A percentile compares a stretch with the other conserved stretches of the same genome.
Conservation (phyloP, 2,329 filamentous ascomycete genomes). For the Beauveria sp. region DNA sequence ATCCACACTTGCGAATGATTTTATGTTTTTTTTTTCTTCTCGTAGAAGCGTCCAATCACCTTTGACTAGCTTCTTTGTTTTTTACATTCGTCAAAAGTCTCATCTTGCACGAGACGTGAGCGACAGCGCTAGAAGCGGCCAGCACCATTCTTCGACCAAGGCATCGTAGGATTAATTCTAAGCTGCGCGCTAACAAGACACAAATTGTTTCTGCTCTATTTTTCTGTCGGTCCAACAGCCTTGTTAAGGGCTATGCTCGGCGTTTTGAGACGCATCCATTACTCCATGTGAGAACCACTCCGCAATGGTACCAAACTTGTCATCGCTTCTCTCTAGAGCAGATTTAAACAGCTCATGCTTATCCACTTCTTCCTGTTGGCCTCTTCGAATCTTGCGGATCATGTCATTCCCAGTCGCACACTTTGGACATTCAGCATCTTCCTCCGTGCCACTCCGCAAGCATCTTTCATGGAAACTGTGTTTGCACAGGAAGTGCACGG, state of each 20-base stretch:
- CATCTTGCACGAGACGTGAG: no score
- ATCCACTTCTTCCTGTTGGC: conserved; percentile 79
- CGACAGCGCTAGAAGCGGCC: no score
- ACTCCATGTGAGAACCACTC: conserved; percentile 95
- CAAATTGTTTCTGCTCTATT: not conserved
- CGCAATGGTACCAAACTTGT: conserved; percentile 83
- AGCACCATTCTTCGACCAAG: no score
- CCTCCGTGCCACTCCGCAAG: conserved; percentile 45
- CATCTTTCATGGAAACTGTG: conserved; percentile 95
- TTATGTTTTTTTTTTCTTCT: no score
- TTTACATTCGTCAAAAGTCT: no score
- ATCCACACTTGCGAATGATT: no score
- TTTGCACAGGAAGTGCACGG: conserved; percentile 93
- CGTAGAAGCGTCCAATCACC: no score
- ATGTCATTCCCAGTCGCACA: conserved; percentile 81
- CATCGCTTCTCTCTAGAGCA: conserved; percentile 67
- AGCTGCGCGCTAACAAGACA: not conserved
- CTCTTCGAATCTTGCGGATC: conserved; percentile 75
- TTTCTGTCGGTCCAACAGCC: not conserved
- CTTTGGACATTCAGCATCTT: conserved; percentile 73
- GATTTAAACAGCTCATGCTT: conserved; percentile 85
- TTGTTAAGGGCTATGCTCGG: conserved; percentile 19
- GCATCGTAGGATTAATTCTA: not conserved
- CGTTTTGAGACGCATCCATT: conserved; percentile 52
- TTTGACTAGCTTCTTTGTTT: no score